Base-by-base conservation (phyloP, 2,329 filamentous ascomycete species). In the Trichoderma asperellum region DNA sequence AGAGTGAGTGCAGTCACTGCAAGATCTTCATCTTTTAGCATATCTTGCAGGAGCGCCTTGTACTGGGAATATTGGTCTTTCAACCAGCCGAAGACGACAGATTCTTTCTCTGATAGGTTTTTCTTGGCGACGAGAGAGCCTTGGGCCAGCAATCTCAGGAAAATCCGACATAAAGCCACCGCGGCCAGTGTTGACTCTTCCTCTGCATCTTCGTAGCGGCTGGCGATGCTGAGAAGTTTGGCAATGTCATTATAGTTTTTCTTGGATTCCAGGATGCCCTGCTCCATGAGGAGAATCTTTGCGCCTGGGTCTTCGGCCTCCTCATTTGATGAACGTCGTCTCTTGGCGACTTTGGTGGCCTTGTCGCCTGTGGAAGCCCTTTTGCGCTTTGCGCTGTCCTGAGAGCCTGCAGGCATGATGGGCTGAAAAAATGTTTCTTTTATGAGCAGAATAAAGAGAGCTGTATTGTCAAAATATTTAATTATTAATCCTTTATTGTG, bases 241-340 rank as follows among this genome's bases (percentile, higher is more conserved):
- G 88, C 86, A 75, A 98, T 95, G 77, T 97, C 93, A 83, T 97
- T 97, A 85, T 96, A 97, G 81, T 97, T 88, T 79, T 94, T 93
- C 76, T 89, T 92, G 61, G 94, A 97, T 79, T 96, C 90, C 71
- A 94, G 81, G 68, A 98, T 94, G 69, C 92, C 90, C 72, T 88
- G 85, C 81, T 97, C 94, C 67, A 97, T 86, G 66, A 88, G 82
- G 53, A 95, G 81, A 70, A 97, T 92, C 72, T 88, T 86, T 68
- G 87, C 85, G 77, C 91, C 87, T 57, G 83, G 79, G 76, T 89
- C 86, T 71, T 86, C 81, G 53, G 79, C 78, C 64, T 84, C 83
- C 71, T 72, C 73, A 79, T 81, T 81, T 71, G 86, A 80, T 68
- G 84, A 81, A 71, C 84, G 84, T 18, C 82, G 76, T 70, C 85